These are phyloP conservation scores for Cyberlindnera mycetangii DNA, from an alignment of 805 yeast species.

Conservation along the genomic window DNA sequence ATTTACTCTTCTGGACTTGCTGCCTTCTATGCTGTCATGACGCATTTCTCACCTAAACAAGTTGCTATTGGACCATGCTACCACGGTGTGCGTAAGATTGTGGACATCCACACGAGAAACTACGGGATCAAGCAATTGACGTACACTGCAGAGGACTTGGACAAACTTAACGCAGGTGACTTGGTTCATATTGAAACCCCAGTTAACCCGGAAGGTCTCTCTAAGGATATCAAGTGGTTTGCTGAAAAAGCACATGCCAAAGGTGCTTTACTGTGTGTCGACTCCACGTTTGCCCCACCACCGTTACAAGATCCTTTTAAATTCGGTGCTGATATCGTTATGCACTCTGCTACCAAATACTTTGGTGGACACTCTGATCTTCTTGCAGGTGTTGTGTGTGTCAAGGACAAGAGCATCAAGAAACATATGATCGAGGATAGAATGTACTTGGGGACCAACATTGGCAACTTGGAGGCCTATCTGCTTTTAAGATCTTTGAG, in stretches of 20 bases:
- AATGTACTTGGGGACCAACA: constrained; percentile 69
- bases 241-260: constrained; percentile 71
- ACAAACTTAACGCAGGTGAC: constrained; percentile 55
- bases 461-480: constrained; percentile 74
- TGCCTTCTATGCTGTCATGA: constrained; percentile 75
- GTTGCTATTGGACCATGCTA: constrained; percentile 78
- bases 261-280: constrained; percentile 73
- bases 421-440: constrained; percentile 58
- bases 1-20: constrained; percentile 76
- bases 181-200: constrained; percentile 85
- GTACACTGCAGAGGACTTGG: constrained; percentile 47
- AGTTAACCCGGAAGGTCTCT: constrained; percentile 76
- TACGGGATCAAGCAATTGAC: constrained; percentile 50
- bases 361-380: constrained; percentile 96
- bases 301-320: constrained; percentile 80
- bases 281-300: constrained; percentile 93
- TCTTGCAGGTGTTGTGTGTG: constrained; percentile 74
- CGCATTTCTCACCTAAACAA: constrained; percentile 67
- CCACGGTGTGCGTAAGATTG: constrained; percentile 79
- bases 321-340: constrained; percentile 82
- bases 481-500: constrained; percentile 75
- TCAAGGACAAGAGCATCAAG: constrained; percentile 50
- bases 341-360: constrained; percentile 92
- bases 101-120: constrained; percentile 58
- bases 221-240: constrained; percentile 57